Evolutionary conservation across 108 stramenopile genomes (phyloP), one percentile per base, ranked within the genome.

Genomic region (Cylindrotheca fusiformis): DNA sequence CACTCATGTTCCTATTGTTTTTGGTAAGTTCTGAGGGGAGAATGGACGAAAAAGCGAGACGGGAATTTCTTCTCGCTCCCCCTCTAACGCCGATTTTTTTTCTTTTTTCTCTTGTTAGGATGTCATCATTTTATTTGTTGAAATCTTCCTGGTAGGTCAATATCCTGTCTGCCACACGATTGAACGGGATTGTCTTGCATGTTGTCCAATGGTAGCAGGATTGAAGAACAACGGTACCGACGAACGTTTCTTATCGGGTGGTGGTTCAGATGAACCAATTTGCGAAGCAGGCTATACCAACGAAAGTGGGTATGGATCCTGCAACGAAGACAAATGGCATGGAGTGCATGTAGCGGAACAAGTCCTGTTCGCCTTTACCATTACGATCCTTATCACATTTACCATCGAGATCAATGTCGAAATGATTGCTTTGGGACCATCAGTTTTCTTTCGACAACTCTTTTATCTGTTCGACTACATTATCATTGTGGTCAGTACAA

Each of bases 151-250:
- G 22, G 14, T 56, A 30, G 71, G 75, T 12, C 52, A 67, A 27
- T 82, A 47, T 71, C 84, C 84, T 2, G 8, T 10, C 3, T 86
- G 84, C 63, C 19, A 50, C 14, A 31, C 77, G 17, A 72, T 82
- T 28, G 71, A 77, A 48, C 67, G 84, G 33, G 84, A 86, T 33
- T 78, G 67, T 5, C 52, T 82, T 20, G 75, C 80, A 41, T 86
- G 84, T 53, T 86, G 84, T 45, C 54, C 74, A 17, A 17, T 27
- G 4, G 4, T 28, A 1, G 57, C 21, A 17, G 30, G 27, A 14
- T n/a, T n/a, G n/a, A n/a, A n/a, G n/a, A 48, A 57, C 17, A 25
- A 48, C 8, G 21, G 50, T 45, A 23, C 0, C 24, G 54, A 58
- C 8, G 23, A 23, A 25, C 19, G 62, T 5, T 52, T 52, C 19